These are phyloP conservation scores for Moesziomyces parantarcticus DNA, from an alignment of 1,284 basidiomycete genomes.

Conservation along the genomic window DNA sequence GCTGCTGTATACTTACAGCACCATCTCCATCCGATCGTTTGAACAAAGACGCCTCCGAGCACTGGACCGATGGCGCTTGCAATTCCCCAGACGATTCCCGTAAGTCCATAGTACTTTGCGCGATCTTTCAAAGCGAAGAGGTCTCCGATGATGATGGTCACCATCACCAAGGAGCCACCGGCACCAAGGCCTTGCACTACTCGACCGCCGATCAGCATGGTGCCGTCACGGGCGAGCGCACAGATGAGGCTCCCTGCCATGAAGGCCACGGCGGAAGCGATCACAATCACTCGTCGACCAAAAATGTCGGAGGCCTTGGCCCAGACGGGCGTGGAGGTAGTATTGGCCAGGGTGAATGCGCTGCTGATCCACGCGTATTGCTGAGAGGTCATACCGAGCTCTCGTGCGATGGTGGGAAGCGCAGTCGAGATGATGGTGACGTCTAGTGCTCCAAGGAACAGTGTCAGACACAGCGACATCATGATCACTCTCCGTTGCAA, in stretches of 20 bases:
- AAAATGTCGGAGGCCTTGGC: conserved; percentile 11
- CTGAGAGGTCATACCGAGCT: conserved; percentile 1
- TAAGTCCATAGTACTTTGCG: conserved; percentile 8
- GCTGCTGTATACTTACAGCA: conserved; percentile 2
- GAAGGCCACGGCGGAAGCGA: conserved; percentile 3
- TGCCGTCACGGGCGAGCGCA: conserved; percentile 1
- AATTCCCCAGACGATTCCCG: conserved; percentile 10
- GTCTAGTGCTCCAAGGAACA: conserved; percentile 8
- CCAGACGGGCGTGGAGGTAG: conserved; percentile 9
- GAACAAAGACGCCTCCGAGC: conserved; percentile 6
- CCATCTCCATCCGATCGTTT: conserved; percentile 9
- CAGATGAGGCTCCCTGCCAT: conserved; percentile 3
- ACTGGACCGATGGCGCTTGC: conserved; percentile 5
- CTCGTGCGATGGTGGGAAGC: conserved; percentile 5
- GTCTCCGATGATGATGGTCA: conserved; percentile 10
- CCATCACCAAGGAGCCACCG: conserved; percentile 6
- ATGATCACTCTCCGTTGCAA: conserved; percentile 6
- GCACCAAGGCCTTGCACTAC: conserved; percentile 6
- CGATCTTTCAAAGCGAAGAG: conserved; percentile 8
- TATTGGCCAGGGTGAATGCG: conserved; percentile 5
- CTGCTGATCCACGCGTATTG: conserved; percentile 12
- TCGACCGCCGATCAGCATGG: conserved; percentile 5
- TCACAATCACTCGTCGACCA: conserved; percentile 3
- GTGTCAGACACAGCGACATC: conserved; percentile 7
- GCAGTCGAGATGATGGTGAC: conserved; percentile 11